Evolutionary conservation across 176 grass and related monocot genomes (phyloP).

Genomic region (Tuctoria greenei): DNA sequence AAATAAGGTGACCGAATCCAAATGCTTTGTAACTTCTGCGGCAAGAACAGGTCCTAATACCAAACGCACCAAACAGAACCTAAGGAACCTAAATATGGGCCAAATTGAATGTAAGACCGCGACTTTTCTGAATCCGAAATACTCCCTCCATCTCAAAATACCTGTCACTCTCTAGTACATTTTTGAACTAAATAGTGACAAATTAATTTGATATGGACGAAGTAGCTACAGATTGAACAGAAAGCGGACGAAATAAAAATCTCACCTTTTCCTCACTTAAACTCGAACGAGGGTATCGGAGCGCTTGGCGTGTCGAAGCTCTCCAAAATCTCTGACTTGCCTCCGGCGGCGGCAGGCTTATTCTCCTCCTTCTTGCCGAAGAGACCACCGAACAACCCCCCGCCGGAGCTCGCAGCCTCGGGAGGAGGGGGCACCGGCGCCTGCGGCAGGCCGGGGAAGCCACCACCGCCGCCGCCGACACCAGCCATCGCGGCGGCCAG

Average conservation of each 20-base stretch:
- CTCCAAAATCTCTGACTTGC: constrained; percentile 83
- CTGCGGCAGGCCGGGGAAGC: constrained; percentile 31
- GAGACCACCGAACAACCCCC: constrained; percentile 51
- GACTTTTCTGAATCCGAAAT: neutral
- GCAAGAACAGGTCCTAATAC: constrained; percentile 11
- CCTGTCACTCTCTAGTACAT: too few relatives aligned
- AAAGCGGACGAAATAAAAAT: constrained; percentile 8
- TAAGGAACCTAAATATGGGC: neutral
- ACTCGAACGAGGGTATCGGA: constrained; percentile 80
- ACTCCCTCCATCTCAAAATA: too few relatives aligned
- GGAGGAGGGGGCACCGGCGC: neutral
- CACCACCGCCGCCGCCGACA: neutral
- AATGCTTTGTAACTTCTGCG: neutral
- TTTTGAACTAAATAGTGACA: too few relatives aligned
- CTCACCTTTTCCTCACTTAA: constrained; percentile 62
- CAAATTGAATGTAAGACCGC: neutral
- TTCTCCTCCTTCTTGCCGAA: constrained; percentile 72
- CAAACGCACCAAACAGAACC: neutral
- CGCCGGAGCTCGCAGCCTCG: constrained; percentile 22
- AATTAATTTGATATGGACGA: too few relatives aligned
- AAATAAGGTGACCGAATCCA: neutral
- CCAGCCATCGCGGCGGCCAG: constrained; percentile 25
- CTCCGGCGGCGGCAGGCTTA: constrained; percentile 27
- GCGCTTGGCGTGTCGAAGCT: constrained; percentile 70
- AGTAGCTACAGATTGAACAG: neutral